Base-by-base conservation (phyloP, 768 basidiomycete species). In the Erythrobasidium yunnanense region DNA sequence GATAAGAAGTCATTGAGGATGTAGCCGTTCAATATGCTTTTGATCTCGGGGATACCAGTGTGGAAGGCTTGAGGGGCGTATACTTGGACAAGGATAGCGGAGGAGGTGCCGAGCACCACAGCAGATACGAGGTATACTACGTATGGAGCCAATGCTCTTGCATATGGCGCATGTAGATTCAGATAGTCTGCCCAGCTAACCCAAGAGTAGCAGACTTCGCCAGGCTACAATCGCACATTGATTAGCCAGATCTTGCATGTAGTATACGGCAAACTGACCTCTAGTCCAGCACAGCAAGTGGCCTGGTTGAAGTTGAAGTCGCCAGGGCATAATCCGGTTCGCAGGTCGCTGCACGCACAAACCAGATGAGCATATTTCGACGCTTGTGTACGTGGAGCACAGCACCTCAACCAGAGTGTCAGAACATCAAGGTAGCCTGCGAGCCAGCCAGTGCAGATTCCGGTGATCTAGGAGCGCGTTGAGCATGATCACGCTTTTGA, bases 1-100 rank as follows among this genome's bases (percentile, higher is more conserved):
- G 55, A 52, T 34, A 68, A 32, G 51, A 65, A 65, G 35, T 57
- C 68, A 22, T 32, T 18, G 33, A 71, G 66, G 17, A 66, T 57
- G 42, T 71, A 72, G 22, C 88, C 89, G 66, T 88, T 90, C 55
- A 93, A 80, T 63, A 93, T 90, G 0, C 87, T 89, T 75, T 97
- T 97, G 75, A 97, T 87, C 76, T 96, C 93, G 2, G 62, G 47
- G 25, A 65, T 72, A n/a, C 70, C 70, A 27, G 70, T 70, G 55
- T 71, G 72, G 54, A 69, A 71, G 0, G 72, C 72, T 46, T 60
- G 58, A 13, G 72, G 70, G 0, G 71, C 72, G 35, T 70, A 73
- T 32, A 55, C 46, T 46, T 70, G 67, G 8, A 73, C 71, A 22
- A 71, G 69, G 46, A 67, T 32, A n/a, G 72, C 71, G 1, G 70